Evolutionary conservation across 805 yeast genomes (phyloP).

Genomic region (Suhomyces prunicola): DNA sequence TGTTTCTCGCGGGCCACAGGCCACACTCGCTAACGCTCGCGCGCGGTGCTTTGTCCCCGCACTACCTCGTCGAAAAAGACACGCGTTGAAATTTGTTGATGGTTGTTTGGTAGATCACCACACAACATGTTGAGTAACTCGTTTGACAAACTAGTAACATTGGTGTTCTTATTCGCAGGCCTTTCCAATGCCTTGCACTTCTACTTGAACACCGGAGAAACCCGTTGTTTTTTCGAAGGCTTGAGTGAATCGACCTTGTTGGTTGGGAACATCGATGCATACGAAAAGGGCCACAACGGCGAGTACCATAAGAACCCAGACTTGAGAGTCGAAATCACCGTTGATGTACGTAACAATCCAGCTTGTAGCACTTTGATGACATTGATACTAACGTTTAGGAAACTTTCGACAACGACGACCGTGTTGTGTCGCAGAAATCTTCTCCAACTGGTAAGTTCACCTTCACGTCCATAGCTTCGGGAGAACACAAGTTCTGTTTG

Average conservation of each 20-base stretch:
- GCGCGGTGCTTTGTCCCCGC: not conserved
- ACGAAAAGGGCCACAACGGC: conserved; percentile 51
- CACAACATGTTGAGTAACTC: not conserved
- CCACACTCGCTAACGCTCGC: too few species aligned
- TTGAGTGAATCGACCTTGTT: conserved; percentile 75
- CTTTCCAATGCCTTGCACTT: conserved; percentile 59
- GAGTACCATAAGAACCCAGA: conserved; percentile 51
- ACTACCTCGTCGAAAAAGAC: conserved; percentile 6
- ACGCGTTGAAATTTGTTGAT: conserved; percentile 6
- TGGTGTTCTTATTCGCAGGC: conserved; percentile 11
- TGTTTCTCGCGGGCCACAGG: too few species aligned
- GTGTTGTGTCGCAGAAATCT: conserved; percentile 67
- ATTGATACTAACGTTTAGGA: conserved; percentile 25
- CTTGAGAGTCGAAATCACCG: conserved; percentile 62
- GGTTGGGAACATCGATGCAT: conserved; percentile 70
- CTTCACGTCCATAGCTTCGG: conserved; percentile 78
- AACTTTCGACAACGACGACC: conserved; percentile 78
- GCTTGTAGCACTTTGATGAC: not conserved
- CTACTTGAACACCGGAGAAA: conserved; percentile 71
- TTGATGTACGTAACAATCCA: conserved; percentile 49
- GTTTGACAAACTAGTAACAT: conserved; percentile 7
- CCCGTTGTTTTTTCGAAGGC: conserved; percentile 82
- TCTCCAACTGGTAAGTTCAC: conserved; percentile 64
- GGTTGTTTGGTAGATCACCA: not conserved
- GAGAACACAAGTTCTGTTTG: conserved; percentile 83